Conservation (phyloP, 2,329 filamentous ascomycete genomes). For the Cadophora luteo-olivacea region DNA sequence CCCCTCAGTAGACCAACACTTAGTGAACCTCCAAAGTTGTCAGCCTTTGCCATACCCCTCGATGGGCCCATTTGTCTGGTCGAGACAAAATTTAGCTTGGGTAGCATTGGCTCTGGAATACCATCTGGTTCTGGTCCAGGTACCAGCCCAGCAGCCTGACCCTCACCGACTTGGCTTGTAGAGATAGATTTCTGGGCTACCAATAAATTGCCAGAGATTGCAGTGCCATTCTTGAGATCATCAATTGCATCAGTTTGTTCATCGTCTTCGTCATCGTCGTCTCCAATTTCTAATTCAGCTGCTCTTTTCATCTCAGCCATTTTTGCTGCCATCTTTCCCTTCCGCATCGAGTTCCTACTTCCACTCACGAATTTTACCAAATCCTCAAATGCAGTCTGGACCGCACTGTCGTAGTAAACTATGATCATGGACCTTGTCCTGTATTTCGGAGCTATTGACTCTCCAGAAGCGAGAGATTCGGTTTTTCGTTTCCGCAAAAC, state of each 20-base stretch:
- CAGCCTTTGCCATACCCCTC: conserved; percentile 34
- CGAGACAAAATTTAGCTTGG: conserved; percentile 48
- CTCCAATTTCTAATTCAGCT: conserved; percentile 64
- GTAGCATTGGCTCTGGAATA: conserved; percentile 41
- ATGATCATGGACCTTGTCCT: conserved; percentile 78
- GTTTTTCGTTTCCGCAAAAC: conserved; percentile 44
- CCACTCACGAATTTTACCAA: conserved; percentile 82
- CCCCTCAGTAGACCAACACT: conserved; percentile 36
- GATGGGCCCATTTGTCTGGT: conserved; percentile 49
- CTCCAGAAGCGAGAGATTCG: conserved; percentile 42
- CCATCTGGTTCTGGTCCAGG: conserved; percentile 32
- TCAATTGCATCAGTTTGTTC: conserved; percentile 24
- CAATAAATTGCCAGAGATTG: conserved; percentile 37
- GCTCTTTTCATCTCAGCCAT: conserved; percentile 69
- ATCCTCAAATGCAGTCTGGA: conserved; percentile 82
- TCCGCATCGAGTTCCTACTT: conserved; percentile 83
- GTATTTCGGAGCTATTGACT: conserved; percentile 51
- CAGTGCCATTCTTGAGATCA: conserved; percentile 12
- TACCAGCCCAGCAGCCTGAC: not conserved
- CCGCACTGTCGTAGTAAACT: conserved; percentile 90
- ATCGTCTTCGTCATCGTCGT: conserved; percentile 52
- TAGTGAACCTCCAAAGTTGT: conserved; percentile 31
- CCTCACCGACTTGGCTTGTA: conserved; percentile 5
- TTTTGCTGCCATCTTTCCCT: conserved; percentile 83
- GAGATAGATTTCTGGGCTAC: conserved; percentile 26